These are phyloP conservation scores for Rossbeevera mucosa DNA, from an alignment of 768 basidiomycete species.

Conservation along the genomic window DNA sequence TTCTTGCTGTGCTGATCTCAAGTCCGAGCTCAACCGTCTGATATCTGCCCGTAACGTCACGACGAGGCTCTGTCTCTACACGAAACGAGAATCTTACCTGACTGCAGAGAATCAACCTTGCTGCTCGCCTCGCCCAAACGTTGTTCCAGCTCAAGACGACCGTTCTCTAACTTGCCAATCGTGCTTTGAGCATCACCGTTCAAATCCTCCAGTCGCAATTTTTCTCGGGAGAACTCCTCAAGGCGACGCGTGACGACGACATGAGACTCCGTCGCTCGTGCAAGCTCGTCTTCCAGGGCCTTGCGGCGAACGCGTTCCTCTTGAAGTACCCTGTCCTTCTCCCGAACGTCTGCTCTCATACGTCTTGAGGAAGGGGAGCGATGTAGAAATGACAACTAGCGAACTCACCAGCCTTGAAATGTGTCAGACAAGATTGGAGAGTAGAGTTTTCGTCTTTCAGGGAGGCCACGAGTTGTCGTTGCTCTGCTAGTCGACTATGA, in stretches of 20 bases:
- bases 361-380: not conserved
- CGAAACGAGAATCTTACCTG: constrained; percentile 19
- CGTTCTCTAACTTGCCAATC: constrained; percentile 15
- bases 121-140: constrained; percentile 6
- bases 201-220: constrained; percentile 18
- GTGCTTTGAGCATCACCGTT: constrained; percentile 9
- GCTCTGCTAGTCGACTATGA: constrained; percentile 15
- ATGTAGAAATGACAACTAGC: not conserved
- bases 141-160: constrained; percentile 9
- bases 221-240: constrained; percentile 23
- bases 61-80: constrained; percentile 27
- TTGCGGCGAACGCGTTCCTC: constrained; percentile 17
- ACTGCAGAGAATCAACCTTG: constrained; percentile 15
- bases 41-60: constrained; percentile 16
- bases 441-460: constrained; percentile 26
- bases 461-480: constrained; percentile 13
- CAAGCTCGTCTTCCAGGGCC: constrained; percentile 21
- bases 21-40: constrained; percentile 16
- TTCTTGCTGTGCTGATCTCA: constrained; percentile 14
- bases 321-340: constrained; percentile 13
- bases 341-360: constrained; percentile 14
- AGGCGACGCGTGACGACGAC: constrained; percentile 7
- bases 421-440: constrained; percentile 25
- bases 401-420: constrained; percentile 31
- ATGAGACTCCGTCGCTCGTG: constrained; percentile 12